Percentiles rank a stretch among this genome's conserved stretches.
phyloP scores from a whole-genome alignment of 1,139 yeast species.

The Hanseniaspora gamundiae region DNA sequence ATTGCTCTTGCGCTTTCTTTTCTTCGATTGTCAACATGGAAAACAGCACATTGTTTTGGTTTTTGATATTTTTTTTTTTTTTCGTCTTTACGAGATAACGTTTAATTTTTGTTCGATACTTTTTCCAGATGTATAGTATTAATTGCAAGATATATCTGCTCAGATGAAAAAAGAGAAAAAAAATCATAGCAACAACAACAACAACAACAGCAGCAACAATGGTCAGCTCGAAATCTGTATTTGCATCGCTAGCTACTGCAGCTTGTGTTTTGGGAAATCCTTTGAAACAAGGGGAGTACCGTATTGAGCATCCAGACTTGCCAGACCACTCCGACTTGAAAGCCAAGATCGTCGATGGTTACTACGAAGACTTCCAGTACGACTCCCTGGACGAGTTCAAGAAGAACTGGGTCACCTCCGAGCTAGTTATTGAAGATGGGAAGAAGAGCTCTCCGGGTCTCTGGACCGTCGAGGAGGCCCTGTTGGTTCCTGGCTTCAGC shows the following conservation, averaged over 20 bases:
- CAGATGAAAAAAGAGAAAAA: background rate
- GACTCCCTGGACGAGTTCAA: slow-evolving; percentile 8
- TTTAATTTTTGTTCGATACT: too few species aligned
- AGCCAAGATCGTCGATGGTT: background rate
- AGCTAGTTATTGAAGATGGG: slow-evolving; percentile 5
- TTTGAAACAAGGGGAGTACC: slow-evolving; percentile 4
- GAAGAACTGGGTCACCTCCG: slow-evolving; percentile 11
- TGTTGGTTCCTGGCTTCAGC: slow-evolving; percentile 8
- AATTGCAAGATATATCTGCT: slow-evolving; percentile 3
- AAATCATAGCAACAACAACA: background rate
- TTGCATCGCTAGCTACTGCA: background rate
- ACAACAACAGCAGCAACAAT: too few species aligned
- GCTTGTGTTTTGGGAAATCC: slow-evolving; percentile 1
- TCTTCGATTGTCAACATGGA: too few species aligned
- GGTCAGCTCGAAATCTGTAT: background rate
- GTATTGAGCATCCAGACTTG: slow-evolving; percentile 9
- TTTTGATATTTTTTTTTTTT: too few species aligned
- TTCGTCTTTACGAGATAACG: too few species aligned
- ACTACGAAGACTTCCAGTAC: slow-evolving; percentile 15
- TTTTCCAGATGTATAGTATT: too few species aligned
- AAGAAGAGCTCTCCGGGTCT: slow-evolving; percentile 9
- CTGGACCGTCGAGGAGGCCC: slow-evolving; percentile 13
- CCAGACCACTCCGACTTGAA: background rate
- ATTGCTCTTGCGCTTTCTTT: too few species aligned
- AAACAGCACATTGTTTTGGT: too few species aligned